Base-by-base conservation (phyloP, 257 asterid genomes). In the Ballota nigra region DNA sequence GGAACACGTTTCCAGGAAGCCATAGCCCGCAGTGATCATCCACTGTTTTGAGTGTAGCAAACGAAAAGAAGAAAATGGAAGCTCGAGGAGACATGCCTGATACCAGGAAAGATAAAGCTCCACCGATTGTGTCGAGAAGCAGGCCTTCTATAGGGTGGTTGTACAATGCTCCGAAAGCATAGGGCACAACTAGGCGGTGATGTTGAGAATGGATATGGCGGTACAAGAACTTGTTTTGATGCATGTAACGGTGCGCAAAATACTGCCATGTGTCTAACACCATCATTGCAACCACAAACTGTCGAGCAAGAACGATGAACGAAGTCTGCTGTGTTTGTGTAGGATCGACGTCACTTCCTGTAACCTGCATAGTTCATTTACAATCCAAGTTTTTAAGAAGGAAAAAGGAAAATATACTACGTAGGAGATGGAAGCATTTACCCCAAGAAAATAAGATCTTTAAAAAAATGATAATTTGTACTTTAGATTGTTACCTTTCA, bases 61-160 rank as follows among this genome's bases (percentile, higher is more conserved):
- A 94, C 38, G 97, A 91, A 77, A 94, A 91, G 83, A 93, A 91
- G 88, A 89, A 87, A 75, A 94, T 94, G 69, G 98, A 89, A 51
- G 92, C 70, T 19, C 91, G 81, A 3, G 96, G 96, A 43, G 98
- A 86, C 96, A 94, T 94, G 85, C 97, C 97, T 4, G 97, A 94
- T 61, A 81, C 70, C 6, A 94, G 95, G 80, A 94, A 91, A 63
- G 97, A 31, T 53, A 94, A 68, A 28, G 96, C 97, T 45, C 98
- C 98, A 10, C 97, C 96, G 23, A 89, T 12, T 0, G 97, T 93
- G 83, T 93, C 97, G 5, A 93, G 96, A 66, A 93, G 81, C 41
- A 93, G 87, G 12, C 97, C 98, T 75, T 94, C 98, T 26, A 89
- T 9, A 4, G 98, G 98, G 83, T 94, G 98, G 83, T 91, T 94